Base-by-base conservation (phyloP, 345 rosid species). In the Cardamine occulta region DNA sequence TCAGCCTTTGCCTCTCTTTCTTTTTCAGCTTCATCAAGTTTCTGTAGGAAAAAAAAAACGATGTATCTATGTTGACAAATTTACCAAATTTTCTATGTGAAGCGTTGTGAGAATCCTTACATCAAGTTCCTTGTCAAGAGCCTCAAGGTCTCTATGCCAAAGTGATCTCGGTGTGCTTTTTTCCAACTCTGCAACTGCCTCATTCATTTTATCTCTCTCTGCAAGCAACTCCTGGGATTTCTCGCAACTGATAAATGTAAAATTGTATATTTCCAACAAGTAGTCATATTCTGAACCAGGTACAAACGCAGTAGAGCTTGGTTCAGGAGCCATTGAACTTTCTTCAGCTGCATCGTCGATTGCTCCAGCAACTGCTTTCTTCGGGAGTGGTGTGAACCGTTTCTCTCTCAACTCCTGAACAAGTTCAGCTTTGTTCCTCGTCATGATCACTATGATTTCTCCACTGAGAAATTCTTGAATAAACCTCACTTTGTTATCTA, bases 81-180 rank as follows among this genome's bases (percentile, higher is more conserved):
- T 9, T 23, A 4, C 19, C 7, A 45, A 4, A 5, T 7, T 52
- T 17, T 12, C 21, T 12, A 24, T 13, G 13, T 32, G 21, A 35
- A 23, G 8, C n/a, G 35, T 73, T n/a, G n/a, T n/a, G 52, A 62
- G 55, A 26, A 18, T 15, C n/a, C 91, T 31, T 92, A 95, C 99
- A 67, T 88, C 95, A 6, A 93, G 89, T 56, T 87, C 82, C 8
- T 8, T 57, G 67, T 88, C 97, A 18, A 96, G 85, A 60, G 83
- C 84, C 12, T 80, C 87, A 9, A 96, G 86, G 76, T 96, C 99
- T 70, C 75, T 83, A 76, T 80, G 47, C 99, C 99, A 96, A 74
- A 96, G 76, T 9, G 82, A 77, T 78, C 63, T 69, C 11, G 95
- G 87, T 45, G 94, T 84, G 14, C 85, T 68, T 66, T 82, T 89